Percentiles rank a stretch among this genome's conserved stretches.
Conservation (phyloP, 2,329 filamentous ascomycete genomes). For the Hymenoscyphus infarciens region DNA sequence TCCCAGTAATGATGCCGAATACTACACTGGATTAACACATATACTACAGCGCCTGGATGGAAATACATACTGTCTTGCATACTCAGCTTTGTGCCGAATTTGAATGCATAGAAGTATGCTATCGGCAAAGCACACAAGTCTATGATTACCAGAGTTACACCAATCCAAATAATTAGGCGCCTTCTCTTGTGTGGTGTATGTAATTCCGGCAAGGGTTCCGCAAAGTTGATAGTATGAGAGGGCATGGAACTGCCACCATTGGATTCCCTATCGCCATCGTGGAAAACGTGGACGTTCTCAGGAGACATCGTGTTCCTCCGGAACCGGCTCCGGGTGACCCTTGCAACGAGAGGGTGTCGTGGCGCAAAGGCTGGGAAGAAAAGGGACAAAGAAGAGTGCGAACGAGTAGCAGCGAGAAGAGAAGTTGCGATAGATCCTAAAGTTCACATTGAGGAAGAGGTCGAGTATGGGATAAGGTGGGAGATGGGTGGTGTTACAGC, state of each 20-base stretch:
- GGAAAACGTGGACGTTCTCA: neutral
- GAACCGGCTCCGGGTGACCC: neutral
- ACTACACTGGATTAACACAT: constrained; percentile 17
- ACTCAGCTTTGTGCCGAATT: constrained; percentile 25
- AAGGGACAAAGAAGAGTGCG: neutral
- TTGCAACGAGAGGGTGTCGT: neutral
- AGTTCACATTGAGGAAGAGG: neutral
- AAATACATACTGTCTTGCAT: constrained; percentile 25
- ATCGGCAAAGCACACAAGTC: constrained; percentile 30
- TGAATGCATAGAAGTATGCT: constrained; percentile 30
- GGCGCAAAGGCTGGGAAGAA: neutral
- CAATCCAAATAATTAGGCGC: constrained; percentile 19
- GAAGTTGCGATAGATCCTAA: neutral
- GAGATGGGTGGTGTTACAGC: neutral
- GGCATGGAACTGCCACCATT: constrained; percentile 4
- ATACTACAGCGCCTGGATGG: neutral
- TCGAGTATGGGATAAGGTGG: neutral
- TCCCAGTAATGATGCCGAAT: constrained; percentile 29
- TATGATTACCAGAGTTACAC: constrained; percentile 20
- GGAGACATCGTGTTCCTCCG: neutral
- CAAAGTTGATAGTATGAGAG: constrained; percentile 4
- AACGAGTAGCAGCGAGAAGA: neutral
- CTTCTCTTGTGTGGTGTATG: constrained; percentile 29
- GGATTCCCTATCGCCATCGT: neutral
- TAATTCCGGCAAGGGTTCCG: constrained; percentile 25